Base-by-base conservation (phyloP, 139 green algal genomes). In the Desmodesmus armatus region DNA sequence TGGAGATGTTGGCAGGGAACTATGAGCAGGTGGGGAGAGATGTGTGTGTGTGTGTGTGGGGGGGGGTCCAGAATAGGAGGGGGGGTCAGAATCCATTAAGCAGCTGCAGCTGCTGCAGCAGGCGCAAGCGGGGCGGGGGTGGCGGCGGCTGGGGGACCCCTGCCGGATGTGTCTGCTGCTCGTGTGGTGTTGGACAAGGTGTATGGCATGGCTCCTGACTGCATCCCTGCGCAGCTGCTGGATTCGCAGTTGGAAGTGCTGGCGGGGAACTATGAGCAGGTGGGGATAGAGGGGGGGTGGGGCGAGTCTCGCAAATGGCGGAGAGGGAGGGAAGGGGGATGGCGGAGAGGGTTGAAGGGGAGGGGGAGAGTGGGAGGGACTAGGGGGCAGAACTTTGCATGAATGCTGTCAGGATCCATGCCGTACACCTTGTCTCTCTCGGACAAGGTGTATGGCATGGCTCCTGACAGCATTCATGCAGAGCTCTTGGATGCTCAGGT, bases 401-500 rank as follows among this genome's bases (percentile, higher is more conserved):
- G n/a, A n/a, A n/a, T n/a, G n/a, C n/a, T n/a, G n/a, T n/a, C n/a
- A n/a, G n/a, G n/a, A n/a, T n/a, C n/a, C n/a, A n/a, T n/a, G n/a
- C n/a, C n/a, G n/a, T n/a, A n/a, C n/a, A n/a, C n/a, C n/a, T n/a
- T n/a, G n/a, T n/a, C n/a, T n/a, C n/a, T 79, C 27, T 70, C 89
- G 70, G 75, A 79, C 6, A 37, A 27, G 19, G 60, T 94, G 31
- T 94, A 90, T 41, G 69, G 89, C 31, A 65, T 82, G 7, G 87
- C 90, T n/a, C 80, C 87, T 0, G 81, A 92, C 85, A 94, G 91
- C 63, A 58, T 89, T 23, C 79, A 89, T 70, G 91, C 88, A 19
- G 88, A 93, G 78, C 80, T 93, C 70, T 29, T 91, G 63, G 90
- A 93, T 53, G 90, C 88, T 0, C 37, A 92, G 71, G 58, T 94